Conservation (phyloP, 177 flowering plant genomes). For the Telopea speciosissima region DNA sequence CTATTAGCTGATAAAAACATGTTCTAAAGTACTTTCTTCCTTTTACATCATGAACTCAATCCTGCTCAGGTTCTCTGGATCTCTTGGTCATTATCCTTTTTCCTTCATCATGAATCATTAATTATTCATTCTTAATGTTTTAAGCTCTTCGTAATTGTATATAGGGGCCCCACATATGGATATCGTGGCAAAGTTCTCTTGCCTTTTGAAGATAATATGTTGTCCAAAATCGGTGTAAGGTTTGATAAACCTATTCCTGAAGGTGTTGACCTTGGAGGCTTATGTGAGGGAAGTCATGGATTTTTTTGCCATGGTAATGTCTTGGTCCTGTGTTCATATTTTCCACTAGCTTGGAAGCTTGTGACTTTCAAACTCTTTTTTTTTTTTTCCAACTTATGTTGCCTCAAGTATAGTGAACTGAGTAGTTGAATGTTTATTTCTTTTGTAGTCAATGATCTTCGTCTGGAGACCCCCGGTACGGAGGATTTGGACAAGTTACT, state of each 20-base stretch:
- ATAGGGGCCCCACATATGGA: constrained; percentile 74
- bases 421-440: constrained; percentile 1
- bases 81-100: background rate
- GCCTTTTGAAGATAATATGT: constrained; percentile 68
- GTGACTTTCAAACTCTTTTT: background rate
- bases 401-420: background rate
- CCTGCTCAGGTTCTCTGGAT: background rate
- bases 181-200: constrained; percentile 66
- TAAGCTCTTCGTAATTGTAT: constrained; percentile 6
- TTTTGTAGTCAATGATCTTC: constrained; percentile 60
- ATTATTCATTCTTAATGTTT: background rate
- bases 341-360: background rate
- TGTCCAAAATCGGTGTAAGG: constrained; percentile 72
- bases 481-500: constrained; percentile 73
- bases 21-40: too few species aligned
- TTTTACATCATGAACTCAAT: background rate
- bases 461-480: constrained; percentile 46
- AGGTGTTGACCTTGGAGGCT: constrained; percentile 83
- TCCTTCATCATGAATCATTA: too few species aligned
- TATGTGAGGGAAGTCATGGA: constrained; percentile 67
- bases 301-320: constrained; percentile 76
- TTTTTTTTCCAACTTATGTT: background rate
- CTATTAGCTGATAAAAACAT: too few species aligned
- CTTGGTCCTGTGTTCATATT: background rate
- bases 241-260: constrained; percentile 75